Evolutionary conservation across 2,329 filamentous ascomycete genomes (phyloP).

Genomic region (Raffaelea deltoideospora): DNA sequence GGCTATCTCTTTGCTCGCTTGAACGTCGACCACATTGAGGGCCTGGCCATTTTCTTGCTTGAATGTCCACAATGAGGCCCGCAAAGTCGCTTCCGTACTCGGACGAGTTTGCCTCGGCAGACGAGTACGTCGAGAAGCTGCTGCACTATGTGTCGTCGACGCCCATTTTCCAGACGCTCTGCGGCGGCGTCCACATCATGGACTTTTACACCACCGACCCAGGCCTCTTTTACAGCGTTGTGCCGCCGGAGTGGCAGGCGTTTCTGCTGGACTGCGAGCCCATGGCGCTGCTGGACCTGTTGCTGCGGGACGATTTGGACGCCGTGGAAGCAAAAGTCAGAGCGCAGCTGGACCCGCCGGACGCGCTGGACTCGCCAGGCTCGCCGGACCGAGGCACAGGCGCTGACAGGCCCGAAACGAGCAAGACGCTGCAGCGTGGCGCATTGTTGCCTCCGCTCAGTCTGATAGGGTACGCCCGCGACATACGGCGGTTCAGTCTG

Average conservation of each 20-base stretch:
- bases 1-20: no score
- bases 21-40: no score
- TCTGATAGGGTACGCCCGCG: conserved; percentile 56
- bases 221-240: conserved; percentile 61
- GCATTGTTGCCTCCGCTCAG: conserved; percentile 28
- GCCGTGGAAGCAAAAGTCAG: conserved; percentile 9
- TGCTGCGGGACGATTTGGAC: conserved; percentile 63
- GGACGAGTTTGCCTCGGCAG: conserved; percentile 51
- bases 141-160: conserved; percentile 62
- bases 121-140: conserved; percentile 67
- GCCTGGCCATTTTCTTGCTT: no score
- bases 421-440: background rate
- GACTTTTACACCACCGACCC: conserved; percentile 87
- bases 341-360: no score
- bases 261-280: conserved; percentile 61
- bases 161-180: conserved; percentile 71
- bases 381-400: background rate
- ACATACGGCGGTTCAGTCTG: conserved; percentile 56
- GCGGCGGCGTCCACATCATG: conserved; percentile 89
- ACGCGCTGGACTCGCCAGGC: no score
- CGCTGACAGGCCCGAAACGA: background rate
- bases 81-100: conserved; percentile 47
- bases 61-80: conserved; percentile 6
- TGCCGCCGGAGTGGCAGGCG: conserved; percentile 66
- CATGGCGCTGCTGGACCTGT: conserved; percentile 62